Percentiles rank a stretch among this genome's conserved stretches.
Conservation (phyloP, 345 rosid species). For the Anacardium occidentale region DNA sequence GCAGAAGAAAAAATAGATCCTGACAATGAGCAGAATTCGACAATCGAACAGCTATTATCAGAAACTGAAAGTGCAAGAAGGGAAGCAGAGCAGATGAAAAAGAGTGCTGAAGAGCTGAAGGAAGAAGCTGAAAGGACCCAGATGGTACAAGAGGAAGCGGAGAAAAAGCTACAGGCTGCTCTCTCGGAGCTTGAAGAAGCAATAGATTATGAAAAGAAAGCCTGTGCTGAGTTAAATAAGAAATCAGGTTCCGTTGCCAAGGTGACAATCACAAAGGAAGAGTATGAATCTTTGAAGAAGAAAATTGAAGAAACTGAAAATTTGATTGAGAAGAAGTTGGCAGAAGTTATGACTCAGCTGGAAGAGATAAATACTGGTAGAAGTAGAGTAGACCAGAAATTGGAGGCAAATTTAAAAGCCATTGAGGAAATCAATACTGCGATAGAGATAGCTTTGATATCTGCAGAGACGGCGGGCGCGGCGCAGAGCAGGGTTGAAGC, state of each 20-base stretch:
- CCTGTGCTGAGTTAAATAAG: slow-evolving; percentile 46
- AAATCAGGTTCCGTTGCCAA: slow-evolving; percentile 26
- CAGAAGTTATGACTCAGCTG: slow-evolving; percentile 43
- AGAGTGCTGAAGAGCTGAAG: slow-evolving; percentile 35
- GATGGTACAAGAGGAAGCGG: slow-evolving; percentile 38
- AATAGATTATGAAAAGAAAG: slow-evolving; percentile 49
- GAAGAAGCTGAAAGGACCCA: slow-evolving; percentile 47
- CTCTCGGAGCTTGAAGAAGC: slow-evolving; percentile 54
- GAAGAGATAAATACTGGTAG: slow-evolving; percentile 46
- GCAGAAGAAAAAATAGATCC: slow-evolving; percentile 18
- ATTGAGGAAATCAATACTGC: slow-evolving; percentile 67
- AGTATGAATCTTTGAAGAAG: slow-evolving; percentile 48
- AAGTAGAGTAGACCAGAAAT: slow-evolving; percentile 39
- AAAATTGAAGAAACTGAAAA: slow-evolving; percentile 50
- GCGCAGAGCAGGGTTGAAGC: slow-evolving; percentile 59
- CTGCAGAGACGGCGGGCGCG: slow-evolving; percentile 66
- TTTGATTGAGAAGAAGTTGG: slow-evolving; percentile 46
- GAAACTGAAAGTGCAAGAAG: slow-evolving; percentile 51
- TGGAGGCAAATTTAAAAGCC: slow-evolving; percentile 51
- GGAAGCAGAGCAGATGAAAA: slow-evolving; percentile 54
- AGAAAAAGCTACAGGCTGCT: slow-evolving; percentile 44
- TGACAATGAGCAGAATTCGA: slow-evolving; percentile 17
- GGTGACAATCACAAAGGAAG: slow-evolving; percentile 56
- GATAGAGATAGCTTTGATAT: slow-evolving; percentile 65
- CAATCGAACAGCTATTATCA: slow-evolving; percentile 32